Conservation (phyloP, 495 filamentous ascomycete species). For the Pseudoneurospora amorphoporcata region DNA sequence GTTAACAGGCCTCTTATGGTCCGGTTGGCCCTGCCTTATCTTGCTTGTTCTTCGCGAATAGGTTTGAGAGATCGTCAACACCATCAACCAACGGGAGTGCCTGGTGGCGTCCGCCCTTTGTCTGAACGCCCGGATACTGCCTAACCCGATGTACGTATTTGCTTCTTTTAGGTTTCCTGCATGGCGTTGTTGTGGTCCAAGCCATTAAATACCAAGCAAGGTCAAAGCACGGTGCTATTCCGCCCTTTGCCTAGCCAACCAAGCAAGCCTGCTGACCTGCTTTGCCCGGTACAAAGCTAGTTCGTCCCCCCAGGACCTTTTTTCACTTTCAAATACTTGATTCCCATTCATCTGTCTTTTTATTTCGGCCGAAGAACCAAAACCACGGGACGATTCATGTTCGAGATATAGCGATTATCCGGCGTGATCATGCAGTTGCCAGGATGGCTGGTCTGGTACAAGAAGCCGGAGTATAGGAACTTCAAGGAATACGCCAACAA, state of each 20-base stretch:
- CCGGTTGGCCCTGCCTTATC: background rate
- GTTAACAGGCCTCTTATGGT: background rate
- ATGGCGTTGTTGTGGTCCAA: background rate
- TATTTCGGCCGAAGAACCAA: background rate
- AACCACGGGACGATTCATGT: background rate
- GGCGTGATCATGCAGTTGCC: constrained; percentile 17
- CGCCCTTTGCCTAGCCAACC: background rate
- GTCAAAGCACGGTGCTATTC: background rate
- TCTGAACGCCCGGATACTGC: background rate
- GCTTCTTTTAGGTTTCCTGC: background rate
- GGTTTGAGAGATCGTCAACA: background rate
- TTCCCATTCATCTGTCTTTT: background rate
- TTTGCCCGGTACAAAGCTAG: background rate
- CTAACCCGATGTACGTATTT: background rate
- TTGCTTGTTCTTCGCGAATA: background rate
- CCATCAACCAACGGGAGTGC: background rate
- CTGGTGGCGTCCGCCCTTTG: background rate
- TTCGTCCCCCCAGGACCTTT: background rate
- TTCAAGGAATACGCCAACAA: constrained; percentile 25
- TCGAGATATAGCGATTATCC: background rate
- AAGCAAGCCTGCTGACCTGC: background rate
- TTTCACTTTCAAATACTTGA: background rate
- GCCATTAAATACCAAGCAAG: background rate
- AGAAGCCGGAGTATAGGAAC: constrained; percentile 35
- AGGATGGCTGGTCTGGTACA: constrained; percentile 31